Conservation (phyloP, 2,329 filamentous ascomycete species). For the Ceratocystis eucalypticola region DNA sequence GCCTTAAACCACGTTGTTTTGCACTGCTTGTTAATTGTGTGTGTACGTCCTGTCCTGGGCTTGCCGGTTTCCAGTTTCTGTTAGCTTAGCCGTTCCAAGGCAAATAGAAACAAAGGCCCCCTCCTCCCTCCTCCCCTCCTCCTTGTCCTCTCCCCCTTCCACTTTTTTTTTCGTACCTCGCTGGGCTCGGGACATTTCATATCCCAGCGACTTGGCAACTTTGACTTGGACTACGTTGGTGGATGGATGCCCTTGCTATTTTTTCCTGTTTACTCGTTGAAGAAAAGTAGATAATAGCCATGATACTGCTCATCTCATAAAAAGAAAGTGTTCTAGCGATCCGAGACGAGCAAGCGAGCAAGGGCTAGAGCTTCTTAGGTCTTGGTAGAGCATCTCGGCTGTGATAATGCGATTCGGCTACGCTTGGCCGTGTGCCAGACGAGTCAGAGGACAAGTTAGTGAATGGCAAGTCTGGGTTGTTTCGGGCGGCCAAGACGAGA, state of each 20-base stretch:
- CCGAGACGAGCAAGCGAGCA: not conserved
- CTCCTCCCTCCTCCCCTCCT: not conserved
- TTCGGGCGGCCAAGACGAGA: not conserved
- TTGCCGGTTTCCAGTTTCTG: not conserved
- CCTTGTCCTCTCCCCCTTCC: not conserved
- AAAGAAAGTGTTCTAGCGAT: not conserved
- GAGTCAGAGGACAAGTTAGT: not conserved
- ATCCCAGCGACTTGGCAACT: not conserved
- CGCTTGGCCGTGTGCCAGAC: conserved; percentile 1
- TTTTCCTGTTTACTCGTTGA: not conserved
- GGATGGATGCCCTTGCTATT: not conserved
- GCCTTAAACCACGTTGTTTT: not conserved
- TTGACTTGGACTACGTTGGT: no score
- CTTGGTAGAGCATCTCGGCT: not conserved
- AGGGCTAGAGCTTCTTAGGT: not conserved
- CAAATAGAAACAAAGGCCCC: not conserved
- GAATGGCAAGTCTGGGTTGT: not conserved
- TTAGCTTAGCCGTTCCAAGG: not conserved
- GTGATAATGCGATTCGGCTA: not conserved
- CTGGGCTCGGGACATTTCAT: not conserved
- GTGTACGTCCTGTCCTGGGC: not conserved
- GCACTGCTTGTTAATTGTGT: no score
- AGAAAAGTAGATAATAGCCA: not conserved
- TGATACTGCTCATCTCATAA: not conserved
- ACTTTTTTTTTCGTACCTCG: no score